Conservation (phyloP, 202 grass and related monocot genomes). For the Zoysia matrella region DNA sequence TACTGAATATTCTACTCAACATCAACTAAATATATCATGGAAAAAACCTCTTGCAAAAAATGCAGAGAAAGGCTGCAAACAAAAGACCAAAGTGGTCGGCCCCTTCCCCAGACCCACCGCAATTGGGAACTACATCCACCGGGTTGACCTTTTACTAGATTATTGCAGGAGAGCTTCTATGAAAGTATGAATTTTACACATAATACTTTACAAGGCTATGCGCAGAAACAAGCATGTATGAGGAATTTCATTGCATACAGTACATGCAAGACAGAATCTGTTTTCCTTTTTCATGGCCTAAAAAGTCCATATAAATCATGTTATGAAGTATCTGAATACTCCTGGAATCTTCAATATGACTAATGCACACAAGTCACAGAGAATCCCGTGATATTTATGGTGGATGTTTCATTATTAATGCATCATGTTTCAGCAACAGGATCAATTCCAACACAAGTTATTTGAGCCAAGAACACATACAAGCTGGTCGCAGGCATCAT, state of each 20-base stretch:
- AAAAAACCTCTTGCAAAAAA: no score
- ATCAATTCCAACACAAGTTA: neutral
- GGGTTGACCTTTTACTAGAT: neutral
- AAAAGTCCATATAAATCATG: neutral
- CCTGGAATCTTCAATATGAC: slow-evolving; percentile 25
- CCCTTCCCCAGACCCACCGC: no score
- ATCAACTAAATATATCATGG: neutral
- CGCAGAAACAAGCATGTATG: neutral
- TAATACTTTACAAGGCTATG: neutral
- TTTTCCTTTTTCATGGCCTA: neutral
- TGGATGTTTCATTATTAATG: slow-evolving; percentile 15
- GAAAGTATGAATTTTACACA: neutral
- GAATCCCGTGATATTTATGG: neutral
- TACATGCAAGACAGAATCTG: neutral
- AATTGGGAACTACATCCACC: no score
- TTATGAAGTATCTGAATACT: slow-evolving; percentile 16
- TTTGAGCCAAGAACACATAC: slow-evolving; percentile 48
- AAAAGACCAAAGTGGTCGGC: no score
- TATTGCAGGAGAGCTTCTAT: neutral
- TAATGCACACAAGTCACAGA: slow-evolving; percentile 14
- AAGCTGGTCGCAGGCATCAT: slow-evolving; percentile 94
- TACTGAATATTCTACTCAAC: neutral
- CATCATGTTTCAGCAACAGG: neutral
- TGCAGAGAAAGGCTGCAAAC: no score
- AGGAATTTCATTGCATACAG: neutral